Conservation (phyloP, 1,284 basidiomycete genomes). For the Coniophora puteana region DNA sequence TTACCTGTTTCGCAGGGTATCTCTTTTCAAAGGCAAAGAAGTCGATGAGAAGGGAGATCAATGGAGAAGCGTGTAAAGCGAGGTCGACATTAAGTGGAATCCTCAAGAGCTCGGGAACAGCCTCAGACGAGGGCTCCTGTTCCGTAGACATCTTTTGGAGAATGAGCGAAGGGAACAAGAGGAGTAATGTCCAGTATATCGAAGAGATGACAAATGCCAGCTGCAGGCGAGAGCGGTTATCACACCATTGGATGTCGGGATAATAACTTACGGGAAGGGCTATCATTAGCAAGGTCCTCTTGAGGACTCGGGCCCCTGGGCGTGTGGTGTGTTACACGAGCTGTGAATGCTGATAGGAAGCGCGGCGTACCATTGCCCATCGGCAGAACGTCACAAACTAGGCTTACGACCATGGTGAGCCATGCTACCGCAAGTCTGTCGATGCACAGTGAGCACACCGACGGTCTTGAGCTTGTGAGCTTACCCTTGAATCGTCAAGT, state of each 20-base stretch:
- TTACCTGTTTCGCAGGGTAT: slow-evolving; percentile 46
- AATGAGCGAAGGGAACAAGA: slow-evolving; percentile 21
- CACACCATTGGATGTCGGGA: too few relatives aligned
- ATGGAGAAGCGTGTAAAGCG: slow-evolving; percentile 64
- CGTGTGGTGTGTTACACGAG: slow-evolving; percentile 8
- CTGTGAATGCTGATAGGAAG: neutral
- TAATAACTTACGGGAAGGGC: slow-evolving; percentile 21
- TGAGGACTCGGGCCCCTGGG: slow-evolving; percentile 10
- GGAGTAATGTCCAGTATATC: slow-evolving; percentile 70
- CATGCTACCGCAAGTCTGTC: slow-evolving; percentile 20
- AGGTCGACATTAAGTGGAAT: slow-evolving; percentile 66
- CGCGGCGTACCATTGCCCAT: slow-evolving; percentile 15
- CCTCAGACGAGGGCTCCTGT: slow-evolving; percentile 23
- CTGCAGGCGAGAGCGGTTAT: slow-evolving; percentile 37
- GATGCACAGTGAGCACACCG: slow-evolving; percentile 10
- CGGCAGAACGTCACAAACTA: slow-evolving; percentile 23
- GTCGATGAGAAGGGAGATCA: slow-evolving; percentile 57
- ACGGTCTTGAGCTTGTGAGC: slow-evolving; percentile 12
- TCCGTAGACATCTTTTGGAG: slow-evolving; percentile 2
- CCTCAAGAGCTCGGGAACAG: slow-evolving; percentile 1
- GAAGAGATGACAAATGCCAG: slow-evolving; percentile 63
- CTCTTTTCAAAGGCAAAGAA: slow-evolving; percentile 67
- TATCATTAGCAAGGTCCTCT: slow-evolving; percentile 23
- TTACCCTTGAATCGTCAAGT: slow-evolving; percentile 76
- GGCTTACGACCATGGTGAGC: slow-evolving; percentile 23